Conservation (phyloP, 768 basidiomycete genomes). For the Pleurotus giganteus region DNA sequence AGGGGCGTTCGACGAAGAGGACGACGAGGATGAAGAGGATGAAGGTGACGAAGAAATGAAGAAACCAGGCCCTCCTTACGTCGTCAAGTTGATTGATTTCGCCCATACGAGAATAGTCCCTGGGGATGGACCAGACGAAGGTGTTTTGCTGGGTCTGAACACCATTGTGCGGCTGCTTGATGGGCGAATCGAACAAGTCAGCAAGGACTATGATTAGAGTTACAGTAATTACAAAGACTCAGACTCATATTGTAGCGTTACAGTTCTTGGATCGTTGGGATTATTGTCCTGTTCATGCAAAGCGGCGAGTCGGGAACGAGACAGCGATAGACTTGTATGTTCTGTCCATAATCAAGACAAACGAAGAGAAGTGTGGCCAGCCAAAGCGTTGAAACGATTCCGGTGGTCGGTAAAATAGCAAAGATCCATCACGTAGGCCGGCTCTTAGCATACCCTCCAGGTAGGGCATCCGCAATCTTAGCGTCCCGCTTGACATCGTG, state of each 20-base stretch:
- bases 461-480: too few relatives aligned
- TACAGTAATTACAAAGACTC: neutral
- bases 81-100: constrained; percentile 89
- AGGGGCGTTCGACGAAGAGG: constrained; percentile 33
- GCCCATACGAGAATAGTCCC: constrained; percentile 75
- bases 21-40: constrained; percentile 35
- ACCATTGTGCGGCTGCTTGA: constrained; percentile 64
- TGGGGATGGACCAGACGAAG: constrained; percentile 75
- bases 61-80: constrained; percentile 48
- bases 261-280: too few relatives aligned
- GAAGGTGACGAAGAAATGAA: constrained; percentile 24
- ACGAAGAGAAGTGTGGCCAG: too few relatives aligned
- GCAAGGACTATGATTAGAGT: constrained; percentile 11
- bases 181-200: constrained; percentile 48
- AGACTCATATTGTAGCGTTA: constrained; percentile 9
- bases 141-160: constrained; percentile 72
- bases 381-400: too few relatives aligned
- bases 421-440: too few relatives aligned
- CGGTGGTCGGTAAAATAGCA: too few relatives aligned
- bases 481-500: neutral
- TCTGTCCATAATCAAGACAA: too few relatives aligned
- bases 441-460: too few relatives aligned
- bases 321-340: too few relatives aligned
- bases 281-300: too few relatives aligned
- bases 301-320: too few relatives aligned